Conservation (phyloP, 768 basidiomycete species). For the Panellus pusillus region DNA sequence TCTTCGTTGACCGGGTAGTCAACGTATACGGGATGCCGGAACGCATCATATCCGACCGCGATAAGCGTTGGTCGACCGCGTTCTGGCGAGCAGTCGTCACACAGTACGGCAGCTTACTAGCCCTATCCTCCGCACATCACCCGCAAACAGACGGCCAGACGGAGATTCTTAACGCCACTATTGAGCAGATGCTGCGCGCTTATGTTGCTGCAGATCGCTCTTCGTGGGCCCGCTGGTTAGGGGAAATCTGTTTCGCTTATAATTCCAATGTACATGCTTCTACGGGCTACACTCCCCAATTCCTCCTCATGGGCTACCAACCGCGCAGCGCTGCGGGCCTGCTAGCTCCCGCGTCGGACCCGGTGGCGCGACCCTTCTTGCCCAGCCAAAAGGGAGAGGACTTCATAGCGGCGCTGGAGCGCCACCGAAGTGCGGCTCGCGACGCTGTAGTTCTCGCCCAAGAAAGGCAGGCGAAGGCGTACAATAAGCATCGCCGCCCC, state of each 20-base stretch:
- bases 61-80: constrained; percentile 7
- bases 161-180: no score
- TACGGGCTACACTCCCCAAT: constrained; percentile 27
- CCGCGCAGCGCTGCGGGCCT: no score
- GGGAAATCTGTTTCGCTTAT: constrained; percentile 29
- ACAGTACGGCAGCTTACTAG: no score
- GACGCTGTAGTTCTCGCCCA: no score
- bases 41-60: constrained; percentile 13
- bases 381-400: not conserved
- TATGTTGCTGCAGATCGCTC: no score
- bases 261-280: constrained; percentile 28
- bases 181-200: no score
- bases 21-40: not conserved
- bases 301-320: no score
- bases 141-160: no score
- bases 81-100: constrained; percentile 22
- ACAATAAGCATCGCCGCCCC: no score
- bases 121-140: no score
- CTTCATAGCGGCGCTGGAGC: not conserved
- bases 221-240: no score
- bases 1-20: not conserved
- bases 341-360: not conserved
- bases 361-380: constrained; percentile 1
- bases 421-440: constrained; percentile 3
- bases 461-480: no score